Conservation (phyloP, 495 filamentous ascomycete species). For the Hyphodiscus hymeniophilus region DNA sequence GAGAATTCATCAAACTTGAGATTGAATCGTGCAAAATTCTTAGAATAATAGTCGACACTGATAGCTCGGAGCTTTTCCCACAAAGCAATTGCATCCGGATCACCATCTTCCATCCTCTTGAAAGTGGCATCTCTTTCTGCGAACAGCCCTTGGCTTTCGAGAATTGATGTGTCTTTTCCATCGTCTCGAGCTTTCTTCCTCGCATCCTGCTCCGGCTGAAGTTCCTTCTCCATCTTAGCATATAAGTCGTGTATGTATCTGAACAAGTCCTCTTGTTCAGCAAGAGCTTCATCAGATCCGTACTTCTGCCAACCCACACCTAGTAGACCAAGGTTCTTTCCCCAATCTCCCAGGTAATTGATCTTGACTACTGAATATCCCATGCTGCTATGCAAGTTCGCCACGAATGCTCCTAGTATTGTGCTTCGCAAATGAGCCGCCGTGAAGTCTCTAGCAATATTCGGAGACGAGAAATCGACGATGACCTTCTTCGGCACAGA, state of each 20-base stretch:
- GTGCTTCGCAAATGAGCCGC: slow-evolving; percentile 68
- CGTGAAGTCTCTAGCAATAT: slow-evolving; percentile 59
- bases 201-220: slow-evolving; percentile 42
- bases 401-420: slow-evolving; percentile 65
- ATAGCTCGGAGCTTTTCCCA: slow-evolving; percentile 62
- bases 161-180: slow-evolving; percentile 43
- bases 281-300: slow-evolving; percentile 27
- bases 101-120: slow-evolving; percentile 60
- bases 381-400: slow-evolving; percentile 59
- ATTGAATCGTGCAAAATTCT: slow-evolving; percentile 57
- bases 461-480: slow-evolving; percentile 1
- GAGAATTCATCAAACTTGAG: slow-evolving; percentile 64
- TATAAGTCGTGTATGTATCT: slow-evolving; percentile 29
- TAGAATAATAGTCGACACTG: slow-evolving; percentile 53
- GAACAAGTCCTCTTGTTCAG: background rate
- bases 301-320: slow-evolving; percentile 40
- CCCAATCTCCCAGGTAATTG: slow-evolving; percentile 75
- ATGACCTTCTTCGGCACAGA: slow-evolving; percentile 6
- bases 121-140: slow-evolving; percentile 57
- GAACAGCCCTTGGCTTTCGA: slow-evolving; percentile 42
- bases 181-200: slow-evolving; percentile 52
- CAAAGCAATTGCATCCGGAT: slow-evolving; percentile 50
- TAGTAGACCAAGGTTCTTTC: slow-evolving; percentile 66
- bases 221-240: slow-evolving; percentile 51
- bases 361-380: slow-evolving; percentile 64